Evolutionary conservation across 345 rosid genomes (phyloP).

Genomic region (Rubroshorea leprosula): DNA sequence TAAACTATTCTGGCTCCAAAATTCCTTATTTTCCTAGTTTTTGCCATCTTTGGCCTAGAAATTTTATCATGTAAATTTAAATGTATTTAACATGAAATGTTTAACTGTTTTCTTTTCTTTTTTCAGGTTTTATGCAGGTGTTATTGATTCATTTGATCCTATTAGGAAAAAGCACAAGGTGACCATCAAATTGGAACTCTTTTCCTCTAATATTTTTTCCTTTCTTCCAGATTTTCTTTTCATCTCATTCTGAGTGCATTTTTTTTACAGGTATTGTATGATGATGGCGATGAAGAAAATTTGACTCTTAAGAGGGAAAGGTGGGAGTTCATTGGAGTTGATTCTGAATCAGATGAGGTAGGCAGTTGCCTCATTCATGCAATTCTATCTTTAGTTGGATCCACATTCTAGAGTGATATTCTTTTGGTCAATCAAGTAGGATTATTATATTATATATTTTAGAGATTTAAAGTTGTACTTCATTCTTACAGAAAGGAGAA

Average conservation of each 20-base stretch:
- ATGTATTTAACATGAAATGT: neutral
- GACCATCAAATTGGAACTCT: slow-evolving; percentile 15
- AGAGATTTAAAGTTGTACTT: slow-evolving; percentile 19
- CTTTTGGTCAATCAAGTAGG: too few species aligned
- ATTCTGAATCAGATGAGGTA: slow-evolving; percentile 47
- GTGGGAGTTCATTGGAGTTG: slow-evolving; percentile 43
- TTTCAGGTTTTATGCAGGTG: slow-evolving; percentile 80
- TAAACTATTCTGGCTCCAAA: neutral
- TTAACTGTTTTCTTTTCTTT: too few species aligned
- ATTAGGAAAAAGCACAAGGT: slow-evolving; percentile 77
- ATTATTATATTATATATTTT: too few species aligned
- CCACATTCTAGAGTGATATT: slow-evolving; percentile 6
- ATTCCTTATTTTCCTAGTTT: neutral
- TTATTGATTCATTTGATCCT: slow-evolving; percentile 50
- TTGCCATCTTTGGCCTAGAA: too few species aligned
- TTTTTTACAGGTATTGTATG: slow-evolving; percentile 55
- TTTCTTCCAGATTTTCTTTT: neutral
- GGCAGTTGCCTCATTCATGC: slow-evolving; percentile 7
- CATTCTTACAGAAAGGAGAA: slow-evolving; percentile 48
- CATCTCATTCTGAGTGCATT: neutral
- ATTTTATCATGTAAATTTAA: too few species aligned
- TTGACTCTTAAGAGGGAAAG: slow-evolving; percentile 54
- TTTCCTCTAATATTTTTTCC: slow-evolving; percentile 4
- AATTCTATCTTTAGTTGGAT: neutral
- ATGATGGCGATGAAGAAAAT: slow-evolving; percentile 72